Conservation (phyloP, 352 stramenopile genomes). For the Pythium periplocum region DNA sequence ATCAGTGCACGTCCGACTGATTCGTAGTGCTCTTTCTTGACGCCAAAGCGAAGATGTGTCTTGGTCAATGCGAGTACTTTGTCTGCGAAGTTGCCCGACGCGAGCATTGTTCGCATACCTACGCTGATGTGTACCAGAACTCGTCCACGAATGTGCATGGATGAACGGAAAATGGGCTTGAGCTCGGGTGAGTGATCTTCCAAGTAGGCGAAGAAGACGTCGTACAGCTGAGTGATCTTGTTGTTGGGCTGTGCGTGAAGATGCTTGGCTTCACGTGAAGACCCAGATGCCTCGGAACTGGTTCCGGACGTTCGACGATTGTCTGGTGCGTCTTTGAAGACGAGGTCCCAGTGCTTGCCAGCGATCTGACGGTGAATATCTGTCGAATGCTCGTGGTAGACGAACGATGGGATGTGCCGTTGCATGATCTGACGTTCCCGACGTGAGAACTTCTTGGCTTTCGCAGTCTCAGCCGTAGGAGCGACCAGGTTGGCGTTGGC, state of each 20-base stretch:
- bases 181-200: slow-evolving; percentile 41
- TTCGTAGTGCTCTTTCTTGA: slow-evolving; percentile 43
- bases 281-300: too few species aligned
- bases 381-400: slow-evolving; percentile 32
- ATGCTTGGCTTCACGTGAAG: slow-evolving; percentile 8
- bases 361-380: slow-evolving; percentile 34
- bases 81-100: slow-evolving; percentile 25
- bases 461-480: background rate
- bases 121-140: slow-evolving; percentile 48
- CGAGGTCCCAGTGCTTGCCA: slow-evolving; percentile 33
- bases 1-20: slow-evolving; percentile 29
- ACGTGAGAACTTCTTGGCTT: slow-evolving; percentile 6
- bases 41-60: slow-evolving; percentile 42
- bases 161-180: slow-evolving; percentile 44
- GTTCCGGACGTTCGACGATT: background rate
- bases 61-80: slow-evolving; percentile 35
- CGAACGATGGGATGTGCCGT: slow-evolving; percentile 35
- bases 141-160: slow-evolving; percentile 36
- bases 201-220: slow-evolving; percentile 47
- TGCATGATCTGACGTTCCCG: slow-evolving; percentile 29
- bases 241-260: slow-evolving; percentile 26
- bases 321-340: slow-evolving; percentile 22
- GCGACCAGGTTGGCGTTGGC: too few species aligned
- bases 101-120: slow-evolving; percentile 45
- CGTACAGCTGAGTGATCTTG: slow-evolving; percentile 30